Conservation (phyloP, 148 eudicot species). For the Cornus controversa region DNA sequence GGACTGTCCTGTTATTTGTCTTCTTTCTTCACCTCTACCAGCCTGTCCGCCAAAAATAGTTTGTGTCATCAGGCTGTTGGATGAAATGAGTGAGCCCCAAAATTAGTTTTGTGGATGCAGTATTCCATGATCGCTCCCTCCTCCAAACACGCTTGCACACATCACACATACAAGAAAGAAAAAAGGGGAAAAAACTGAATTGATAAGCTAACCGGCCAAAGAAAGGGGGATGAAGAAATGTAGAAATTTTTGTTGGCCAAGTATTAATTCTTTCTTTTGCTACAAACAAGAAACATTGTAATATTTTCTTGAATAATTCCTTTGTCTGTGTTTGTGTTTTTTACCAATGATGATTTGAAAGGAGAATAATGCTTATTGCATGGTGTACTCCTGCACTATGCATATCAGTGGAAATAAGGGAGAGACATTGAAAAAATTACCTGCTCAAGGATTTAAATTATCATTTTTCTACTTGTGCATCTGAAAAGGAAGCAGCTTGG, state of each 20-base stretch:
- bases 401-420: background rate
- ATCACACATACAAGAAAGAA: too few relatives aligned
- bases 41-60: background rate
- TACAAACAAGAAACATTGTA: background rate
- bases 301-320: background rate
- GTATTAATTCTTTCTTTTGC: background rate
- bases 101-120: background rate
- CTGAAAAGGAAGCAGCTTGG: background rate
- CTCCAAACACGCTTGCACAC: too few relatives aligned
- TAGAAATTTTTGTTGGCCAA: background rate
- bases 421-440: background rate
- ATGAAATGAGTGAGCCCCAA: background rate
- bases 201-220: background rate
- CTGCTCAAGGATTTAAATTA: too few relatives aligned
- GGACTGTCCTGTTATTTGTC: background rate
- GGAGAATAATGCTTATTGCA: background rate
- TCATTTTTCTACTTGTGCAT: background rate
- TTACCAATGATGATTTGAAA: background rate
- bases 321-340: background rate
- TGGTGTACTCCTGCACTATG: background rate
- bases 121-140: background rate
- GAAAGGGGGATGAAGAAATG: background rate
- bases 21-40: background rate
- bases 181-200: background rate
- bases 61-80: background rate